Evolutionary conservation across 2,329 filamentous ascomycete species (phyloP).

Genomic region (Xylariaceae sp.): DNA sequence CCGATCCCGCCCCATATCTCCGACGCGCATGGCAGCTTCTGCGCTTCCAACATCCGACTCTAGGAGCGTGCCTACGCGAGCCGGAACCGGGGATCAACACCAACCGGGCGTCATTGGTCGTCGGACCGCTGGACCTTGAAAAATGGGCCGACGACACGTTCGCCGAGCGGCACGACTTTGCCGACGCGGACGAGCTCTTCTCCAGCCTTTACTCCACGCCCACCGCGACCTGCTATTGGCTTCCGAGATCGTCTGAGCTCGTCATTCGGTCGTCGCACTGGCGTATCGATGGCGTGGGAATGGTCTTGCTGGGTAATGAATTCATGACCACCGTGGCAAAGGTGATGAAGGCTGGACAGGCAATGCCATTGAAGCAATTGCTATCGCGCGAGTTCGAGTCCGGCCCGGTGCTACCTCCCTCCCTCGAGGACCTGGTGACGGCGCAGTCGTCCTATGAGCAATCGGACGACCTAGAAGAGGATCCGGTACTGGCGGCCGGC

Average conservation of each 20-base stretch:
- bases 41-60: background rate
- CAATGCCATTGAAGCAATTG: background rate
- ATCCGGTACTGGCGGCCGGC: conserved; percentile 4
- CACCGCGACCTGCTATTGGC: conserved; percentile 21
- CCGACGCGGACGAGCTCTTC: background rate
- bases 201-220: background rate
- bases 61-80: background rate
- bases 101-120: background rate
- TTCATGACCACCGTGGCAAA: conserved; percentile 17
- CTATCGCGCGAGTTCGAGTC: background rate
- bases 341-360: background rate
- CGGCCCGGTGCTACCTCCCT: background rate
- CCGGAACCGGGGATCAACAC: background rate
- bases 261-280: conserved; percentile 20
- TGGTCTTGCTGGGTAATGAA: conserved; percentile 12
- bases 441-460: no score
- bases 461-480: background rate
- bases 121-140: background rate
- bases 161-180: background rate
- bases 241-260: conserved; percentile 13
- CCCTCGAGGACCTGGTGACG: conserved; percentile 4
- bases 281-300: conserved; percentile 21
- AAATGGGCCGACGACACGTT: background rate
- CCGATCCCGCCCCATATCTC: background rate
- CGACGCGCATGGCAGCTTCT: conserved; percentile 1